These are phyloP conservation scores for Colletotrichum echinochloae DNA, from an alignment of 2,329 filamentous ascomycete genomes.

Conservation along the genomic window DNA sequence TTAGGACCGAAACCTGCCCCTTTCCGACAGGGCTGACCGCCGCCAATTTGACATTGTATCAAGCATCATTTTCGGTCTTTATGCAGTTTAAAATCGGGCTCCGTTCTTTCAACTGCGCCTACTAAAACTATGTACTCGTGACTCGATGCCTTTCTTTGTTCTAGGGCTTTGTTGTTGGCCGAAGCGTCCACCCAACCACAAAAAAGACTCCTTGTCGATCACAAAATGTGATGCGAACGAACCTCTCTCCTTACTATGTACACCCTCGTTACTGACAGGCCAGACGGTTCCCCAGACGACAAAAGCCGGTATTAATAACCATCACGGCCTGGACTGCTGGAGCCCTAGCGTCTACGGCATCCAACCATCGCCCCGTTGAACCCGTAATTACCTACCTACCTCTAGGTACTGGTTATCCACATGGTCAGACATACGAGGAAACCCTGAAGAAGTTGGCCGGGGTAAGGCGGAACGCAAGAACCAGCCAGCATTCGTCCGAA, in stretches of 20 bases:
- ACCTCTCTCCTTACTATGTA: conserved; percentile 7
- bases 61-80: conserved; percentile 30
- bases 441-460: background rate
- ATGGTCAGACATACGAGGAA: conserved; percentile 7
- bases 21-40: conserved; percentile 33
- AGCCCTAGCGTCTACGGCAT: background rate
- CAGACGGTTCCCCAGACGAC: conserved; percentile 35
- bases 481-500: conserved; percentile 36
- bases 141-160: conserved; percentile 6
- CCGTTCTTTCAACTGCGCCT: background rate
- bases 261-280: conserved; percentile 6
- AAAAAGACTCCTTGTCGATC: conserved; percentile 8
- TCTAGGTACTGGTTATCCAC: conserved; percentile 1
- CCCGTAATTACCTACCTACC: conserved; percentile 13
- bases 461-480: conserved; percentile 19
- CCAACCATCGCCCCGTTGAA: background rate
- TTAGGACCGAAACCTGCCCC: conserved; percentile 2
- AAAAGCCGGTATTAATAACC: conserved; percentile 24
- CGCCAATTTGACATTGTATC: conserved; percentile 34
- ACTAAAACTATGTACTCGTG: background rate
- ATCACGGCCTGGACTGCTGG: background rate
- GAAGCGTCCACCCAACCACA: background rate
- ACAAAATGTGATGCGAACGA: background rate
- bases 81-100: conserved; percentile 24
- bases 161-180: conserved; percentile 9